Evolutionary conservation across 257 asterid species (phyloP).

Genomic region (Petunia axillaris): DNA sequence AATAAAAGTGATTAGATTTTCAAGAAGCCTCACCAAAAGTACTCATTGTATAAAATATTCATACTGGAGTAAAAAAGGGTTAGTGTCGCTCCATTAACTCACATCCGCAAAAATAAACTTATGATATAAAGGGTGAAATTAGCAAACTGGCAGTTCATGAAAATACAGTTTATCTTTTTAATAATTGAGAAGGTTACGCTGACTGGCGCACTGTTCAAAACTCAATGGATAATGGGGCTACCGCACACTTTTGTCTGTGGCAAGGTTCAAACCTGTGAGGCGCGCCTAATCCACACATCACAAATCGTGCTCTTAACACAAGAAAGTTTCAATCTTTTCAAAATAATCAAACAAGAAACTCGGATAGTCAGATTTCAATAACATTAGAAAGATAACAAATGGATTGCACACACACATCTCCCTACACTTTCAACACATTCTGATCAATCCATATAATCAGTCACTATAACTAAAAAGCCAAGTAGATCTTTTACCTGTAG

Average conservation of each 20-base stretch:
- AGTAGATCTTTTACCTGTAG: constrained; percentile 64
- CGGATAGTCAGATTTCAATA: neutral
- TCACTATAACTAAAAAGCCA: neutral
- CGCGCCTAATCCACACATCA: no score
- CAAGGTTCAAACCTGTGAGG: no score
- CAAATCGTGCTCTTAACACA: no score
- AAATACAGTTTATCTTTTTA: no score
- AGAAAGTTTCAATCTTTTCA: no score
- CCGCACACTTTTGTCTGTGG: no score
- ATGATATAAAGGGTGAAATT: no score
- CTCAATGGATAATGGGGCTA: no score
- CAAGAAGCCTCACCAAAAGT: neutral
- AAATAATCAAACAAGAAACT: neutral
- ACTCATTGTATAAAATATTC: no score
- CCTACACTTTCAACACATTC: neutral
- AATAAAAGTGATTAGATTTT: neutral
- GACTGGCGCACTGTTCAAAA: no score
- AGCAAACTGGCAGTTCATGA: no score
- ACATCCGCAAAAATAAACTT: neutral
- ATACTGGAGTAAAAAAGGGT: neutral
- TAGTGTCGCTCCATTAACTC: neutral
- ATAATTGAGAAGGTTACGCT: no score
- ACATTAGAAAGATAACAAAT: neutral
- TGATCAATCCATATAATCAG: neutral
- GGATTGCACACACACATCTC: neutral